Base-by-base conservation (phyloP, 192 early-diverging fungal genomes). In the Umbelopsis isabellina region DNA sequence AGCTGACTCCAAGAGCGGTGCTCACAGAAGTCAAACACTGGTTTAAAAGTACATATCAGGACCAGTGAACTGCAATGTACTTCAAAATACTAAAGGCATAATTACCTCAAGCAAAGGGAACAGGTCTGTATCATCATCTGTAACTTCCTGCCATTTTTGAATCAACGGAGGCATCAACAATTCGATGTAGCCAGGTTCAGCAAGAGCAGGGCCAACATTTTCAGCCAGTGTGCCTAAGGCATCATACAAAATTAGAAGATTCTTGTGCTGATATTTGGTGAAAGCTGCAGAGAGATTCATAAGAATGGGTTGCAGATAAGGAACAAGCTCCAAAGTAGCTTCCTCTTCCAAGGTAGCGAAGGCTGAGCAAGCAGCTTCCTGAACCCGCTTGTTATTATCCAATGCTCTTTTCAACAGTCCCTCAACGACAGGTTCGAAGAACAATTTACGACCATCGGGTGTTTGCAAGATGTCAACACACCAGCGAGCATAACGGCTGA, bases 151-250 rank as follows among this genome's bases (percentile, higher is more conserved):
- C 95, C 95, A 99, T 78, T 94, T 93, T 69, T 87, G 84, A 47
- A 95, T 82, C 58, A 99, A 85, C 25, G 93, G 91, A 4, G 89
- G 88, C 92, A 99, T 94, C 70, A 98, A 82, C 21, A 93, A 69
- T 46, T 95, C 85, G 46, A 96, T 92, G 72, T 87, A 95, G 50
- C 90, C 78, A 61, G 88, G 91, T 64, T 89, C 88, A 82, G 90
- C 93, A 46, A 99, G 89, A 58, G 89, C 91, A 20, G 77, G 67
- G 0, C 92, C 94, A 16, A 98, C 95, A 12, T 92, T 86, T 72
- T 98, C 97, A 16, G 97, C 97, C 47, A 99, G 85, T n/a, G 97
- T 99, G 45, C 95, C 96, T 15, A 99, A 88, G 2, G 95, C 97
- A 71, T 99, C 97, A 79, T 98, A 99, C 52, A 99, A 84, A 68